Evolutionary conservation across 352 stramenopile species (phyloP).

Genomic region (Plasmopara halstedii): DNA sequence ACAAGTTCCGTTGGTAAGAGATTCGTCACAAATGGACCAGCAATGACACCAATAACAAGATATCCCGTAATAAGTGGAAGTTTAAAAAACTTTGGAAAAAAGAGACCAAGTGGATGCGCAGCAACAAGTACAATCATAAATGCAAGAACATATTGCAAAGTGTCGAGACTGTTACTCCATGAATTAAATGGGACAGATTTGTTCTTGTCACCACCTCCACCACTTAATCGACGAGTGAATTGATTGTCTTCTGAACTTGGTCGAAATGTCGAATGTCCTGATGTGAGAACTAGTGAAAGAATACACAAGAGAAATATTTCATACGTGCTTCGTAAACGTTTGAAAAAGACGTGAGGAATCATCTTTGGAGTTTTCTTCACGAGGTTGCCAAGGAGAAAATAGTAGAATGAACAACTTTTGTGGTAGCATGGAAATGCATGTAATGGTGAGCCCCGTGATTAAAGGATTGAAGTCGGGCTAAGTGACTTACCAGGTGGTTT

Average conservation of each 20-base stretch:
- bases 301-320: background rate
- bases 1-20: slow-evolving; percentile 31
- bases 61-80: slow-evolving; percentile 62
- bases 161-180: slow-evolving; percentile 27
- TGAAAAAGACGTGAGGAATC: background rate
- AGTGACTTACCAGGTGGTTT: no score
- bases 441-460: background rate
- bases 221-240: slow-evolving; percentile 14
- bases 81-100: slow-evolving; percentile 49
- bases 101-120: slow-evolving; percentile 47
- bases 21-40: slow-evolving; percentile 48
- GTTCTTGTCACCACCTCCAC: slow-evolving; percentile 7
- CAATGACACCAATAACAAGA: slow-evolving; percentile 46
- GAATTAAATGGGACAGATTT: slow-evolving; percentile 38
- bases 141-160: slow-evolving; percentile 32
- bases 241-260: background rate
- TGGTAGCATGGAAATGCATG: background rate
- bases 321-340: background rate
- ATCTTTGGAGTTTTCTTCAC: background rate
- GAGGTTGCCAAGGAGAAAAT: background rate
- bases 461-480: background rate
- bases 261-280: background rate
- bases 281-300: background rate
- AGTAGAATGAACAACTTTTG: background rate
- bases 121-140: slow-evolving; percentile 52